phyloP scores from a whole-genome alignment of 495 filamentous ascomycete genomes.

The Talaromyces liani region DNA sequence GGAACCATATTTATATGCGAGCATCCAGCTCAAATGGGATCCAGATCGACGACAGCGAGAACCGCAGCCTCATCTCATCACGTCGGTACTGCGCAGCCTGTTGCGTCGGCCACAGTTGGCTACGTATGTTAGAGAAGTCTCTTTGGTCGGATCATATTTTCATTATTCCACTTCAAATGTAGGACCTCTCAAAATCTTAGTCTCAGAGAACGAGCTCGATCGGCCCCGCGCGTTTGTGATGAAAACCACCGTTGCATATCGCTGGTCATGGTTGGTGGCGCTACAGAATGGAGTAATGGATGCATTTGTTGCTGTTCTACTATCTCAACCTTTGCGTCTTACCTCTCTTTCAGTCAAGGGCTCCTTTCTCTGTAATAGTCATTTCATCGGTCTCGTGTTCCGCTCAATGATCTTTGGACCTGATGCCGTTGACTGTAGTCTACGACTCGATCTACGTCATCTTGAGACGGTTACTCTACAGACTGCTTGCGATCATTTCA shows the following conservation, averaged over 20 bases:
- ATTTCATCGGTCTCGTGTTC: constrained; percentile 14
- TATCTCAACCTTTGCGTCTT: constrained; percentile 12
- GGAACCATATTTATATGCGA: constrained; percentile 14
- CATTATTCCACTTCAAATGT: neutral
- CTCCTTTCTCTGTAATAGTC: constrained; percentile 11
- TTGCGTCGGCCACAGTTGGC: constrained; percentile 15
- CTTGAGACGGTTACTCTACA: constrained; percentile 12
- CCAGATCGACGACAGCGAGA: neutral
- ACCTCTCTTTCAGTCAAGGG: constrained; percentile 11
- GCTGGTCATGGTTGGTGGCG: constrained; percentile 13
- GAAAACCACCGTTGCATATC: constrained; percentile 12
- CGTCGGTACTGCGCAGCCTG: constrained; percentile 12
- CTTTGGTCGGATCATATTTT: constrained; percentile 5
- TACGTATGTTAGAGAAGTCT: constrained; percentile 11
- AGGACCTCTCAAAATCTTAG: neutral
- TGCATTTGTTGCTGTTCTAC: constrained; percentile 16
- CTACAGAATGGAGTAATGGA: constrained; percentile 13
- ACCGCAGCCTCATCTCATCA: constrained; percentile 11
- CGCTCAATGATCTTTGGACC: constrained; percentile 14
- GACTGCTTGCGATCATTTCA: constrained; percentile 5
- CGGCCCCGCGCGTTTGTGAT: constrained; percentile 9
- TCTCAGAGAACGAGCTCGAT: constrained; percentile 11
- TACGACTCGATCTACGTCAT: constrained; percentile 10
- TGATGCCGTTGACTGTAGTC: constrained; percentile 3
- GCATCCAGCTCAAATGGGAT: constrained; percentile 14